Evolutionary conservation across 306 rosid species (phyloP), one percentile per base, ranked within the genome.

Genomic region (Pachyrhizus erosus): DNA sequence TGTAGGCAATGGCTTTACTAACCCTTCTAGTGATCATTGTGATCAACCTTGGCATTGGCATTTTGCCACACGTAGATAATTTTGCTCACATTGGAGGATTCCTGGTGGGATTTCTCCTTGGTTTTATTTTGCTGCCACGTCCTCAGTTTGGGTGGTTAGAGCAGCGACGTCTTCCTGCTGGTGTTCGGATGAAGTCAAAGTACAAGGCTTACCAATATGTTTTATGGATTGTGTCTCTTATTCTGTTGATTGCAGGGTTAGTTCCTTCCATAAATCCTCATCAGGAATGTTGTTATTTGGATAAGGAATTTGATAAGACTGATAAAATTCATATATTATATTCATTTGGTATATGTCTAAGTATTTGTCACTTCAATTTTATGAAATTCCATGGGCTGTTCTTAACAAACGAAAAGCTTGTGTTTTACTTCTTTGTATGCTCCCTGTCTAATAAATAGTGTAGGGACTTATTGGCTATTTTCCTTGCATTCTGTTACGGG

Each of bases 41-140:
- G 24, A 79, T 95, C 75, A 93, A 93, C 86, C 92, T 95, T 5
- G 92, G 85, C 27, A 79, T 93, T 64, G 97, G 98, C 52, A 89
- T 95, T 77, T 67, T 93, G 57, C 98, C 98, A 3, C 99, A 82
- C 18, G 90, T 93, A 0, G 94, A 91, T 83, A 95, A 93, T 43
- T 90, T 91, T 18, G 98, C 96, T 2, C 98, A 95, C 76, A 90
- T 93, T 0, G 98, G 99, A 0, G 98, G 99, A 45, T 92, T 93
- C 65, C 51, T 89, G 7, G 84, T 87, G 0, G 99, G 99, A 3
- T 75, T 95, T 66, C 89, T 91, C 5, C 89, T 91, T 14, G 98
- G 99, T 68, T 95, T 95, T 80, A 86, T 91, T 46, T 68, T 93
- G 82, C 82, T 95, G 62, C 93, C 93, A 0, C 98, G 94, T 49